Base-by-base conservation (phyloP, 257 asterid species). In the Solanum neorickii region DNA sequence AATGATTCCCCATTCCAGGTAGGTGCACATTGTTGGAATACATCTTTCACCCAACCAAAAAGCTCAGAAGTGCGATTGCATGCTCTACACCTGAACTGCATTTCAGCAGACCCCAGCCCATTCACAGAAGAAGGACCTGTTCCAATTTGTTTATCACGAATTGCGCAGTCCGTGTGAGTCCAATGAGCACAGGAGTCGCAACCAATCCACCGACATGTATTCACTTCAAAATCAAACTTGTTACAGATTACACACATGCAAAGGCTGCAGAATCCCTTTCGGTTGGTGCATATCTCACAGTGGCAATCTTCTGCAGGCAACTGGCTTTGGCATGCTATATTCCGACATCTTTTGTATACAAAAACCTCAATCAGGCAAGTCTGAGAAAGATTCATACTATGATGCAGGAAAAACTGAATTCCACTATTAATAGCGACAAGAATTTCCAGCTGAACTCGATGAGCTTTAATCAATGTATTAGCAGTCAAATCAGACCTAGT, bases 131-230 rank as follows among this genome's bases (percentile, higher is more conserved):
- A 91, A 56, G 98, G 89, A 12, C 98, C 98, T 97, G 92, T 92
- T 52, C 96, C 95, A 85, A 96, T 94, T 90, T 88, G 98, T 42
- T 94, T 94, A 91, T 93, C 94, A 37, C 94, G 94, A 88, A 96
- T 95, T 60, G 99, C 98, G 89, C 99, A 96, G 85, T 96, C 99
- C 0, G 98, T 96, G 91, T 96, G 99, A 86, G 99, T 96, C 99
- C 99, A 96, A 88, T 96, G 99, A 86, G 98, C 94, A 85, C 99
- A 96, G 46, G 87, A 84, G 90, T 96, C 99, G 78, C 99, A 96
- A 42, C 98, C 99, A 56, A 96, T 90, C 99, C 99, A 96, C 76
- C 98, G 92, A 75, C 99, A 96, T 7, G 99, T 96, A 91, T 96
- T 95, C 74, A 95, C 98, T 91, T 96, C 99, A 85, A 94, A 96